Evolutionary conservation across 192 early-diverging fungal genomes (phyloP), one percentile per base, ranked within the genome.

Genomic region (Geranomyces michiganensis): DNA sequence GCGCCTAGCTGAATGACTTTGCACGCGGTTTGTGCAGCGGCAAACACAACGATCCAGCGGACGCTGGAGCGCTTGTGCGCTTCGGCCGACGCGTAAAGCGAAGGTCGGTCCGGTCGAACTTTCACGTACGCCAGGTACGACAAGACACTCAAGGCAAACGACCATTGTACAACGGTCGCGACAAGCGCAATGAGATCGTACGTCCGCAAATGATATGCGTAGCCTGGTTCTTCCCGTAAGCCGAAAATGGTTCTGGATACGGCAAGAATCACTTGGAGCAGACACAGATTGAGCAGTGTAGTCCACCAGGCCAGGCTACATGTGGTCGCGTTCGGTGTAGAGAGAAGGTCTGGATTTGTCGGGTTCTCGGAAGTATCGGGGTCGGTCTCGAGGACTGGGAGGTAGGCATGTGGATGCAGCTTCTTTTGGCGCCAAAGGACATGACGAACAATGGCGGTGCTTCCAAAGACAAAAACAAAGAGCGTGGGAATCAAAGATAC

Each of bases 341-440:
- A 41, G 3, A 41, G 10, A 41, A 41, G 36, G 17, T 27, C 27
- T 14, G 30, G 56, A 9, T 70, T 17, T 6, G 13, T 26, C 4
- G 27, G 26, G 33, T 70, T 56, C 9, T 10, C 68, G 1, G n/a
- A 56, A 24, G 24, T 44, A 21, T 17, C 17, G 30, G n/a, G 21
- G 30, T 53, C 46, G 62, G 31, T 27, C 46, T 49, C 41, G 32
- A 55, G 59, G 58, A 70, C 58, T 6, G 59, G 58, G 15, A 70
- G 29, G 47, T 62, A 70, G 32, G 59, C 21, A 1, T 33, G 44
- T 10, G 70, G 62, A 19, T 31, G 36, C 24, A 72, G 27, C 8
- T 32, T 63, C 9, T 49, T 22, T 22, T 62, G 70, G 1, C 33
- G 70, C 60, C 62, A 65, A 24, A 65, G 29, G 31, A 72, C n/a